Evolutionary conservation across 805 yeast species (phyloP).

Genomic region (Yarrowia sp.): DNA sequence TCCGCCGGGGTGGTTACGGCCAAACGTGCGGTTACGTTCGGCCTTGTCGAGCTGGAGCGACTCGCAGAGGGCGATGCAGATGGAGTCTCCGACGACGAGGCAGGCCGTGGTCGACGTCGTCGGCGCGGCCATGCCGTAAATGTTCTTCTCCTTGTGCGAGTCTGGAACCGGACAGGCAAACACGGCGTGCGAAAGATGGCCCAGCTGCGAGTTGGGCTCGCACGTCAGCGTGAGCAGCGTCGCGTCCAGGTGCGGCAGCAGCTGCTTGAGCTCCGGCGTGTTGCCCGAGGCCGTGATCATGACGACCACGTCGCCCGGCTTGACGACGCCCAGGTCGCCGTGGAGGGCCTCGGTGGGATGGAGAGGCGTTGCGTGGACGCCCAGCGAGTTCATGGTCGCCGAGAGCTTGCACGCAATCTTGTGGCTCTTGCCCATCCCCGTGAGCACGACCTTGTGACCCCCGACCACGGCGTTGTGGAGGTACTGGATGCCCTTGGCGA

Average conservation of each 20-base stretch:
- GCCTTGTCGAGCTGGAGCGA: slow-evolving; percentile 56
- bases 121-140: slow-evolving; percentile 84
- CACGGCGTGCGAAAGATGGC: slow-evolving; percentile 52
- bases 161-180: slow-evolving; percentile 63
- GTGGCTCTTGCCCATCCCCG: slow-evolving; percentile 83
- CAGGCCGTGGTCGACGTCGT: slow-evolving; percentile 79
- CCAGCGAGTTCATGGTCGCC: slow-evolving; percentile 79
- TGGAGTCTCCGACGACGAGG: slow-evolving; percentile 73
- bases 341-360: slow-evolving; percentile 90
- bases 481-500: slow-evolving; percentile 36
- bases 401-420: slow-evolving; percentile 75
- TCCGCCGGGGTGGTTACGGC: slow-evolving; percentile 85
- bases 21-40: slow-evolving; percentile 56
- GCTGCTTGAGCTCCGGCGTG: slow-evolving; percentile 65
- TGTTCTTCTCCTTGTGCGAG: slow-evolving; percentile 54
- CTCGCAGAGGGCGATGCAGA: slow-evolving; percentile 70
- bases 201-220: slow-evolving; percentile 53
- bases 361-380: slow-evolving; percentile 61
- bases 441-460: slow-evolving; percentile 68
- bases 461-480: slow-evolving; percentile 44
- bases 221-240: slow-evolving; percentile 67
- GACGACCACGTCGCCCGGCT: slow-evolving; percentile 56
- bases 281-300: slow-evolving; percentile 78
- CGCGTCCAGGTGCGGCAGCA: slow-evolving; percentile 56
- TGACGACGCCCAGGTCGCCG: slow-evolving; percentile 78